A percentile compares a stretch with the other conserved stretches of the same genome.
These are phyloP conservation scores for Begonia masoniana DNA, from an alignment of 306 rosid genomes.

Conservation along the genomic window DNA sequence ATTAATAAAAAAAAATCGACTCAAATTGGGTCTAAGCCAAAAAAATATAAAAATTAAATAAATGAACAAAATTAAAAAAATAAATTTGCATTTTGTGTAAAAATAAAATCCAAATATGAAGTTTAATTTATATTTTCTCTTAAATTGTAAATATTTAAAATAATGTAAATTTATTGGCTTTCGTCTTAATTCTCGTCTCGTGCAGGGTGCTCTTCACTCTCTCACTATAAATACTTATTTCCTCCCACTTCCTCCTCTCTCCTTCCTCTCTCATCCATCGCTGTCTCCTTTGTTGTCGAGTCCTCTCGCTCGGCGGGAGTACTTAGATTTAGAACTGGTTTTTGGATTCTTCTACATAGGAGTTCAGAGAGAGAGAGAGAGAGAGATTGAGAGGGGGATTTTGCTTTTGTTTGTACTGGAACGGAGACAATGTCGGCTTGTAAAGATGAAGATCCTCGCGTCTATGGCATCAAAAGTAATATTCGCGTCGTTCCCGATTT, in stretches of 20 bases:
- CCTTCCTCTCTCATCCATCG: constrained; percentile 2
- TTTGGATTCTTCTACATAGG: background rate
- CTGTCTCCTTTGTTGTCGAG: constrained; percentile 5
- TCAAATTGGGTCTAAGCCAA: no score
- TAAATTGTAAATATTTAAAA: no score
- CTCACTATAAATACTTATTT: background rate
- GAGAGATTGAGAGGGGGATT: constrained; percentile 1
- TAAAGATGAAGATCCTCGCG: constrained; percentile 70
- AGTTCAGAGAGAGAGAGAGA: background rate
- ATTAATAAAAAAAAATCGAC: no score
- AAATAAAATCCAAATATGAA: no score
- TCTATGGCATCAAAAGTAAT: constrained; percentile 79
- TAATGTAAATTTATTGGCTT: no score
- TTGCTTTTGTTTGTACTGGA: background rate
- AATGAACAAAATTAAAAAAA: no score
- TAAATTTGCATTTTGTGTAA: no score
- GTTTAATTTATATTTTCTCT: no score
- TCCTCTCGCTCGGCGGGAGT: background rate
- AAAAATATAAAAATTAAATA: no score
- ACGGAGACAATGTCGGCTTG: constrained; percentile 56
- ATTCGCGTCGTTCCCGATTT: constrained; percentile 96
- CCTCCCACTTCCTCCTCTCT: constrained; percentile 1
- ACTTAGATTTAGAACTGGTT: constrained; percentile 1
- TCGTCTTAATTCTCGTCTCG: background rate
- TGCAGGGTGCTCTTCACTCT: background rate